Evolutionary conservation across 148 eudicot genomes (phyloP).

Genomic region (Nepenthes mirabilis): DNA sequence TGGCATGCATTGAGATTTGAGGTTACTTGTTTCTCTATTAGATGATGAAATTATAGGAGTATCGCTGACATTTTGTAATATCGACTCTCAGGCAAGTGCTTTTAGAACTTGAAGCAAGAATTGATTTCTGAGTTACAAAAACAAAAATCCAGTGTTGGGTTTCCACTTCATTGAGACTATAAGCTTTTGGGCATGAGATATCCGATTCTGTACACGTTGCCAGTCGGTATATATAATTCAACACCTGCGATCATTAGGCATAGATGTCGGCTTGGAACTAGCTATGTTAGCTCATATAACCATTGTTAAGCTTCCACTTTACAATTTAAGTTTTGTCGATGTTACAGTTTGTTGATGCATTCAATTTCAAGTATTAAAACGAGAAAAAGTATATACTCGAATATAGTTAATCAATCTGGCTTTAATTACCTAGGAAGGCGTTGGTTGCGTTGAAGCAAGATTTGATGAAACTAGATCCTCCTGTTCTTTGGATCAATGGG

Average conservation of each 20-base stretch:
- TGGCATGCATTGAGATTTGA: not conserved
- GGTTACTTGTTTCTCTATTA: not conserved
- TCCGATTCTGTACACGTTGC: too few relatives aligned
- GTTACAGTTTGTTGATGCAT: too few relatives aligned
- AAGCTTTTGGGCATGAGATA: too few relatives aligned
- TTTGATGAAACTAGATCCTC: slow-evolving; percentile 20
- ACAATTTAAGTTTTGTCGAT: too few relatives aligned
- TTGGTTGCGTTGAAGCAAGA: slow-evolving; percentile 28
- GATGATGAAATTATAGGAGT: not conserved
- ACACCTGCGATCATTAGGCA: not conserved
- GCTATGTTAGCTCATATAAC: too few relatives aligned
- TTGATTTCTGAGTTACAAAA: not conserved
- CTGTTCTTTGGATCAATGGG: slow-evolving; percentile 11
- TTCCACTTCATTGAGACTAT: too few relatives aligned
- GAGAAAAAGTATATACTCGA: not conserved
- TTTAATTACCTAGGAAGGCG: slow-evolving; percentile 21
- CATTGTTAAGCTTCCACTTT: too few relatives aligned
- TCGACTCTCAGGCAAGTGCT: too few relatives aligned
- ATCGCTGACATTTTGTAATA: not conserved
- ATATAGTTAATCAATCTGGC: not conserved
- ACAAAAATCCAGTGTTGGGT: not conserved
- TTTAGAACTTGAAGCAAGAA: too few relatives aligned
- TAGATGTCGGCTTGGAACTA: not conserved
- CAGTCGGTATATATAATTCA: not conserved
- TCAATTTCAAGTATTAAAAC: not conserved